Evolutionary conservation across 768 basidiomycete genomes (phyloP), one percentile per base, ranked within the genome.

Genomic region (Auriscalpium vulgare): DNA sequence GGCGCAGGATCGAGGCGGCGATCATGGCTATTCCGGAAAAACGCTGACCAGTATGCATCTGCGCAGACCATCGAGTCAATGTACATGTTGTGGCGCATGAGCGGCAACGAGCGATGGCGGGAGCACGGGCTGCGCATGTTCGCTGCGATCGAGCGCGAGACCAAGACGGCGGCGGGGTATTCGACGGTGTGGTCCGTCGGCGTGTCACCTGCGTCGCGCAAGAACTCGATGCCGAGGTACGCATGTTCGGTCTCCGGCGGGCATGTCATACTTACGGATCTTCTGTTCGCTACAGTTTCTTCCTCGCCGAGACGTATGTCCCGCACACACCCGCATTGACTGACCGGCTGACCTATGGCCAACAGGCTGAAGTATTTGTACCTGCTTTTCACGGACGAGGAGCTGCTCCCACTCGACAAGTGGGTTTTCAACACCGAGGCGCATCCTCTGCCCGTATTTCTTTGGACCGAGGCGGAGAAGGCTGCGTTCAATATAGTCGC

Each of bases 361-460:
- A 19, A 43, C 63, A 84, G 83, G 54, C 71, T 88, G 56, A 87
- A 88, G 70, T 88, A 89, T 66, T 73, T 87, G 46, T 73, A 85
- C 64, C 74, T 90, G 17, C 71, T 88, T 64, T 91, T 88, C 68
- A 70, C 73, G 49, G 77, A 87, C 23, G 76, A 81, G 14, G 84
- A 89, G 57, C 74, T 78, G 5, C 62, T 88, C 38, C 72, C 74
- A 11, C 65, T 76, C 19, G 74, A 77, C 61, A 64, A 68, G 19
- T 76, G 67, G 65, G 74, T 76, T 44, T 76, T 77, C 68, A 76
- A 75, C 59, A 78, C 77, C 10, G 77, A 77, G 67, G 89, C 87
- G 1, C 90, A 91, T 66, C 85, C 89, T 9, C 72, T 90, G 29
- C 87, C 85, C 8, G 73, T 88, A 21, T 86, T 88, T 59, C 63